A percentile compares a stretch with the other conserved stretches of the same genome.
phyloP scores from a whole-genome alignment of 805 yeast genomes.

The Candida adriatica region DNA sequence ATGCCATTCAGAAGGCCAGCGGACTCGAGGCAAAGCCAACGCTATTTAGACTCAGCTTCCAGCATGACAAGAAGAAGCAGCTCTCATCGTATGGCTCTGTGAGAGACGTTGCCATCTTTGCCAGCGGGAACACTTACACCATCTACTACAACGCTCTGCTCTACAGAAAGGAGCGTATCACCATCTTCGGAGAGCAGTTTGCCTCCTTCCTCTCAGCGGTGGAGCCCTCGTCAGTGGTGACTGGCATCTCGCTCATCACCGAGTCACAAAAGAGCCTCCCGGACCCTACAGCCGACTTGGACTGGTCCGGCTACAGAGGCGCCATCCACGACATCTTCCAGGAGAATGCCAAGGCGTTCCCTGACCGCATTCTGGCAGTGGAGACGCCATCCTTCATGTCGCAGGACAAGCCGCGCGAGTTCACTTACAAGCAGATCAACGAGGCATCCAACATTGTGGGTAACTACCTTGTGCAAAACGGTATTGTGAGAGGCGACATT shows the following conservation, averaged over 20 bases:
- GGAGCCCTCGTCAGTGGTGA: slow-evolving; percentile 37
- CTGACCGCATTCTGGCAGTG: slow-evolving; percentile 85
- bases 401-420: slow-evolving; percentile 52
- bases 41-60: slow-evolving; percentile 51
- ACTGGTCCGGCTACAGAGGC: slow-evolving; percentile 89
- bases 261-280: slow-evolving; percentile 63
- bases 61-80: slow-evolving; percentile 31
- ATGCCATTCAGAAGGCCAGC: slow-evolving; percentile 40
- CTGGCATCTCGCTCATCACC: slow-evolving; percentile 65
- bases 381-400: slow-evolving; percentile 73
- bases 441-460: slow-evolving; percentile 92
- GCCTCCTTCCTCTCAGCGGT: slow-evolving; percentile 40
- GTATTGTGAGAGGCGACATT: slow-evolving; percentile 85
- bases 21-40: slow-evolving; percentile 54
- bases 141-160: slow-evolving; percentile 71
- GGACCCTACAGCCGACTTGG: slow-evolving; percentile 79
- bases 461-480: slow-evolving; percentile 73
- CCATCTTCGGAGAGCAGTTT: slow-evolving; percentile 68
- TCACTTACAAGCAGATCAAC: slow-evolving; percentile 82
- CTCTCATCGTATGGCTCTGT: slow-evolving; percentile 38
- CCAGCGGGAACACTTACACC: slow-evolving; percentile 29
- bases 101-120: slow-evolving; percentile 59
- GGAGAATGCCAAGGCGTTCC: slow-evolving; percentile 75
- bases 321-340: slow-evolving; percentile 95
- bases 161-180: slow-evolving; percentile 63